phyloP scores from a whole-genome alignment of 306 rosid species.

The Luffa aegyptiaca region DNA sequence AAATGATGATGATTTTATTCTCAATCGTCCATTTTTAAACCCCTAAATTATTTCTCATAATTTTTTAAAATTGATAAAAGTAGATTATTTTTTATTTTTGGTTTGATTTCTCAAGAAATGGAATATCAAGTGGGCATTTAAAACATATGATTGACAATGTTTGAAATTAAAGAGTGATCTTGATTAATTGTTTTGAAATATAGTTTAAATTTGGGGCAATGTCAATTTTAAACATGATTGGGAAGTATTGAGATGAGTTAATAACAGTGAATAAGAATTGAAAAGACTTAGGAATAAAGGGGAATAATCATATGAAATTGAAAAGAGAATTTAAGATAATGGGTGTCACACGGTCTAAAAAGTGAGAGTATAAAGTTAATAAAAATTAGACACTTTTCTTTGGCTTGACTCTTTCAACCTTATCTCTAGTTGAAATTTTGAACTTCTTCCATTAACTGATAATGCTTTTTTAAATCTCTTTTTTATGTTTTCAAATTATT shows the following conservation, averaged over 20 bases:
- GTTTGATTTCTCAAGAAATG: too few species aligned
- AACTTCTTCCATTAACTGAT: background rate
- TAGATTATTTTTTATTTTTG: too few species aligned
- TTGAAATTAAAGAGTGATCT: background rate
- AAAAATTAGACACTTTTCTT: background rate
- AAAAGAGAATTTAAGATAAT: constrained; percentile 10
- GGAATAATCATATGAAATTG: constrained; percentile 1
- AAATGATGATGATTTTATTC: too few species aligned
- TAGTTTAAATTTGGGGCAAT: background rate
- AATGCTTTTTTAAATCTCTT: background rate
- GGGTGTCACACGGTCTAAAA: constrained; percentile 10
- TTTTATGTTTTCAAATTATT: background rate
- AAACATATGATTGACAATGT: background rate
- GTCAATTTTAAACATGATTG: background rate
- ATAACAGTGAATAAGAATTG: background rate
- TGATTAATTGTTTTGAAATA: background rate
- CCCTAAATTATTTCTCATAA: too few species aligned
- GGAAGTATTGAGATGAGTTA: too few species aligned
- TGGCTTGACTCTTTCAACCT: background rate
- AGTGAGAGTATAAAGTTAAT: background rate
- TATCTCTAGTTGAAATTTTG: background rate
- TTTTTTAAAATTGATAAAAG: background rate
- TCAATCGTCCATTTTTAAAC: too few species aligned
- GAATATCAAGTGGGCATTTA: too few species aligned
- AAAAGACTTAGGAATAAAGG: background rate